phyloP scores from a whole-genome alignment of 352 stramenopile species.

The Phytopythium kandeliae region DNA sequence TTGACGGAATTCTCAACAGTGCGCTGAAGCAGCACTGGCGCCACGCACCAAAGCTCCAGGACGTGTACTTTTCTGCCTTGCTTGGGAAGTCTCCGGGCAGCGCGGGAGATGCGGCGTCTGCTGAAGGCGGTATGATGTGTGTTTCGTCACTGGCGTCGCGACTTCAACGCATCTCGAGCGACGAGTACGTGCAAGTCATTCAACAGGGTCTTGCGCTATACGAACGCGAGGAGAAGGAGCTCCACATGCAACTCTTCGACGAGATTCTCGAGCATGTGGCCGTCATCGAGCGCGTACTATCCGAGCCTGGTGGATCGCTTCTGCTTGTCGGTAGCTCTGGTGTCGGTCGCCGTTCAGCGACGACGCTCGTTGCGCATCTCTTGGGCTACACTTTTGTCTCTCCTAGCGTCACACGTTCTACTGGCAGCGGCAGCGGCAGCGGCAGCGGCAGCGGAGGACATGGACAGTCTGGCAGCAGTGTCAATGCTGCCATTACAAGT shows the following conservation, averaged over 20 bases:
- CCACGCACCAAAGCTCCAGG: conserved; percentile 66
- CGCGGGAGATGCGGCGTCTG: neutral
- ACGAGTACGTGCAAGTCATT: conserved; percentile 86
- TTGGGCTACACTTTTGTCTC: conserved; percentile 86
- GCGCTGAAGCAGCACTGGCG: conserved; percentile 86
- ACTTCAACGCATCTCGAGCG: conserved; percentile 51
- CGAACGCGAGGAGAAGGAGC: conserved; percentile 92
- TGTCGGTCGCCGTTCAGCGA: conserved; percentile 82
- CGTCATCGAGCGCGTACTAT: conserved; percentile 87
- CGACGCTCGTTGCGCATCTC: conserved; percentile 86
- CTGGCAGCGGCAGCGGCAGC: neutral
- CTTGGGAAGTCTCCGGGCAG: conserved; percentile 28
- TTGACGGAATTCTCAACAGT: conserved; percentile 81
- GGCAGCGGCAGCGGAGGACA: neutral
- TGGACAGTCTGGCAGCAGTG: neutral
- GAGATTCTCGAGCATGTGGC: conserved; percentile 91
- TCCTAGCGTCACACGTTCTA: conserved; percentile 57
- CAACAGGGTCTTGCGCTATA: conserved; percentile 91
- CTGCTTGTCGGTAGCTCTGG: conserved; percentile 87
- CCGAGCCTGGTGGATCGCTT: conserved; percentile 79
- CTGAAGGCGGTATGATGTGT: conserved; percentile 2
- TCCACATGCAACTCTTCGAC: conserved; percentile 92
- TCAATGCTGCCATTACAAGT: conserved; percentile 12
- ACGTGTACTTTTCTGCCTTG: conserved; percentile 84
- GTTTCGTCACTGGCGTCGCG: conserved; percentile 18